These are phyloP conservation scores for Coprinopsis strossmayeri DNA, from an alignment of 768 basidiomycete genomes.

Conservation along the genomic window DNA sequence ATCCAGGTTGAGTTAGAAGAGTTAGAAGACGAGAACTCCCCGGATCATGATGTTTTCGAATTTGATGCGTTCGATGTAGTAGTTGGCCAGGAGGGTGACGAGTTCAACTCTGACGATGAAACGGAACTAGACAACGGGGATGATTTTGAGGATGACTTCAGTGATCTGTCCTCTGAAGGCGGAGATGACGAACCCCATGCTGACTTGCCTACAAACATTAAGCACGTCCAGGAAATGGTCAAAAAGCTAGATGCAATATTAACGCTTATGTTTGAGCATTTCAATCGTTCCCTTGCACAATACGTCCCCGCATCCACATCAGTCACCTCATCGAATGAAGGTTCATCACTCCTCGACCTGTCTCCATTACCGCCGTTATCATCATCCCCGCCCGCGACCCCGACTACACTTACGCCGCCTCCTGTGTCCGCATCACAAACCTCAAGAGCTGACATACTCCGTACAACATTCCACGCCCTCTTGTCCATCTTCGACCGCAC, in stretches of 20 bases:
- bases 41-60: slow-evolving; percentile 54
- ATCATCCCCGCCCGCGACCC: slow-evolving; percentile 2
- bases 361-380: slow-evolving; percentile 3
- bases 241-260: slow-evolving; percentile 88
- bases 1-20: slow-evolving; percentile 96
- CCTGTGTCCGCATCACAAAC: slow-evolving; percentile 6
- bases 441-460: slow-evolving; percentile 23
- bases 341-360: neutral
- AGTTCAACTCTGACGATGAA: slow-evolving; percentile 21
- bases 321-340: neutral
- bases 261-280: slow-evolving; percentile 79
- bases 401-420: slow-evolving; percentile 9
- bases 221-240: slow-evolving; percentile 80
- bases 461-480: slow-evolving; percentile 76
- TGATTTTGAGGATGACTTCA: slow-evolving; percentile 49
- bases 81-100: slow-evolving; percentile 67
- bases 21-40: slow-evolving; percentile 58
- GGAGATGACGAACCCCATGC: slow-evolving; percentile 32
- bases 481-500: slow-evolving; percentile 91
- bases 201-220: slow-evolving; percentile 51
- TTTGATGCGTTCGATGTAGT: slow-evolving; percentile 84
- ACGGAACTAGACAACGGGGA: slow-evolving; percentile 43
- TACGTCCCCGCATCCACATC: slow-evolving; percentile 23
- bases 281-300: slow-evolving; percentile 36
- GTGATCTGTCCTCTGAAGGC: slow-evolving; percentile 72